Conservation (phyloP, 2,329 filamentous ascomycete species). For the Didymella lethalis region DNA sequence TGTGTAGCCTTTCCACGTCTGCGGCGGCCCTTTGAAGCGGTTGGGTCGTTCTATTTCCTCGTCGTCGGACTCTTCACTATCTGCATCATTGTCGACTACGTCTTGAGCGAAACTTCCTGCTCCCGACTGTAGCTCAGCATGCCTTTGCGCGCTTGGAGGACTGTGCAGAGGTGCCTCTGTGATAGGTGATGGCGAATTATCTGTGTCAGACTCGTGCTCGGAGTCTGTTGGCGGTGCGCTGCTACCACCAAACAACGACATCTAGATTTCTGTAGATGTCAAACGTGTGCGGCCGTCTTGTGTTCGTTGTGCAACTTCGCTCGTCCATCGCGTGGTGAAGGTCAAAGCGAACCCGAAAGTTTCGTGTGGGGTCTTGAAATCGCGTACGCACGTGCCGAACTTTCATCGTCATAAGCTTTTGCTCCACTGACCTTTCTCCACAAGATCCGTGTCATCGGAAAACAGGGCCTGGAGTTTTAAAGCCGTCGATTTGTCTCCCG, state of each 20-base stretch:
- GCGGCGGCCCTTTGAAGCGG: conserved; percentile 71
- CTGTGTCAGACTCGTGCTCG: conserved; percentile 24
- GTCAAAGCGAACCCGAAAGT: background rate
- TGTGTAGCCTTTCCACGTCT: conserved; percentile 72
- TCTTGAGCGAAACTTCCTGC: background rate
- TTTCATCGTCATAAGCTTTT: conserved; percentile 8
- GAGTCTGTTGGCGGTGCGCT: conserved; percentile 23
- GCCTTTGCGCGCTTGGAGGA: conserved; percentile 27
- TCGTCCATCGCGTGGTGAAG: conserved; percentile 13
- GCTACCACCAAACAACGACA: conserved; percentile 51
- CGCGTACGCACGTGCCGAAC: conserved; percentile 18
- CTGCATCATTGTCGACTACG: conserved; percentile 17
- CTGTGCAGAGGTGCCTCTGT: conserved; percentile 19
- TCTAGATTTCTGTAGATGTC: conserved; percentile 38
- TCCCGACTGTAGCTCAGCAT: background rate
- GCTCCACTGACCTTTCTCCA: conserved; percentile 5
- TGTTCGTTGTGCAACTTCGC: conserved; percentile 3
- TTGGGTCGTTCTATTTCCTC: conserved; percentile 61
- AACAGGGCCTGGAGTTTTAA: conserved; percentile 3
- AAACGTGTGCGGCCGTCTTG: conserved; percentile 2
- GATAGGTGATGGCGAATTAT: conserved; percentile 16
- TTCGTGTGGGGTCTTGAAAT: conserved; percentile 16
- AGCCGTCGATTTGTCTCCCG: background rate
- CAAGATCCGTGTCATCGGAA: background rate
- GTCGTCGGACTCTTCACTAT: conserved; percentile 29